Evolutionary conservation across 192 early-diverging fungal genomes (phyloP), one percentile per base, ranked within the genome.

Genomic region (Entomortierella chlamydospora): DNA sequence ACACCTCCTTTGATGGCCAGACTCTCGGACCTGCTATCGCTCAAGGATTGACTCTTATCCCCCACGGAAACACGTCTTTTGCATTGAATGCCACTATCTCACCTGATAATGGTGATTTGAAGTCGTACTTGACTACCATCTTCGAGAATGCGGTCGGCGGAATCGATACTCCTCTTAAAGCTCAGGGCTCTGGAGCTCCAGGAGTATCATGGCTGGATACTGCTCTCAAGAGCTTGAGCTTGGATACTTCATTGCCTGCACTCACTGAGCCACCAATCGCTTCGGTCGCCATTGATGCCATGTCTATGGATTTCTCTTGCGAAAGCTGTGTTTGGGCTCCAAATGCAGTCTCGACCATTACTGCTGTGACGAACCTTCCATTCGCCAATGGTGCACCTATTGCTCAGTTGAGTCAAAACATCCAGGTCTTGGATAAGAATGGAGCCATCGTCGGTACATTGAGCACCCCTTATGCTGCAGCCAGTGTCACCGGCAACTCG

Each of bases 371-470:
- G 64, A 66, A 81, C 15, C 84, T 91, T 49, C 90, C 90, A 10
- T 91, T 91, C 45, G 81, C 80, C 53, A 81, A 87, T n/a, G 55
- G 77, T n/a, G 62, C 84, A 20, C 82, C 73, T 10, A 85, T 90
- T 56, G 65, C 64, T 20, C 33, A 77, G 26, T 79, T 87, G 15
- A 65, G 77, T 26, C 83, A 87, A 53, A 77, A 84, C 15, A 57
- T 88, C 3, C 67, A 82, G 29, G 43, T 89, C 15, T 64, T 72
- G 50, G 82, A 72, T 42, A 28, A 54, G 1, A 49, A 62, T 2
- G 52, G 41, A 4, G 58, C 22, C 4, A 23, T 52, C 7, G 57
- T 83, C 17, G 82, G 73, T 1, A 68, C 41, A 0, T 55, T 83
- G 29, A 47, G 4, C 4, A 73, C 59, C 2, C 34, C 26, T 11